Conservation (phyloP, 495 filamentous ascomycete species). For the Penicillium desertorum region DNA sequence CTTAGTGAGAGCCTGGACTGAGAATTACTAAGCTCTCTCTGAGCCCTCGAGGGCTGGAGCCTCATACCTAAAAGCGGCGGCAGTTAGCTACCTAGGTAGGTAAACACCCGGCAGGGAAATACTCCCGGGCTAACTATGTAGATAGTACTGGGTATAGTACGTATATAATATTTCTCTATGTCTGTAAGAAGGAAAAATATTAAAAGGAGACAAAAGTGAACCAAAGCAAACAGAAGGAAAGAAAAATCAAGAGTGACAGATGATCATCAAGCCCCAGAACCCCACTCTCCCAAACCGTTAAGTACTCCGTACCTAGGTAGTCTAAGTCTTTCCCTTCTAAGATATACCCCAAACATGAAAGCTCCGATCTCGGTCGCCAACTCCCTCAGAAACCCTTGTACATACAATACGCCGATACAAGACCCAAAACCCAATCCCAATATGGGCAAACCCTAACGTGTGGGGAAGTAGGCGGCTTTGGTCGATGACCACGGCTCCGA, state of each 20-base stretch:
- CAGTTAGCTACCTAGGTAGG: no score
- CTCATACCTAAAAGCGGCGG: no score
- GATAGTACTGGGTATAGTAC: no score
- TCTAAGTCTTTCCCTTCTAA: neutral
- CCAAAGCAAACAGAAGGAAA: neutral
- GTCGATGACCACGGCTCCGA: constrained; percentile 5
- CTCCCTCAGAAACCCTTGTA: neutral
- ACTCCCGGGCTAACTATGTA: no score
- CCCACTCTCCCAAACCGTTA: neutral
- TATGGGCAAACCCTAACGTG: neutral
- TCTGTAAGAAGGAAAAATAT: no score
- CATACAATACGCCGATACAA: neutral
- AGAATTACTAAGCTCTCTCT: no score
- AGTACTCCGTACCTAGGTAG: no score
- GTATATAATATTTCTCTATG: no score
- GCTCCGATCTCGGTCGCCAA: neutral
- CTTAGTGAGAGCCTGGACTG: no score
- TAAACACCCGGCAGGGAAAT: no score
- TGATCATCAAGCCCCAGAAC: neutral
- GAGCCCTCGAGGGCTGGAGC: no score
- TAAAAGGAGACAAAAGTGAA: neutral
- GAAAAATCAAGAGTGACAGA: neutral
- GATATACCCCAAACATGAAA: neutral
- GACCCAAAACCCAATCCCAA: neutral
- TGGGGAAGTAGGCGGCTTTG: neutral